These are phyloP conservation scores for Phytophthora uliginosa DNA, from an alignment of 352 stramenopile genomes.

Conservation along the genomic window DNA sequence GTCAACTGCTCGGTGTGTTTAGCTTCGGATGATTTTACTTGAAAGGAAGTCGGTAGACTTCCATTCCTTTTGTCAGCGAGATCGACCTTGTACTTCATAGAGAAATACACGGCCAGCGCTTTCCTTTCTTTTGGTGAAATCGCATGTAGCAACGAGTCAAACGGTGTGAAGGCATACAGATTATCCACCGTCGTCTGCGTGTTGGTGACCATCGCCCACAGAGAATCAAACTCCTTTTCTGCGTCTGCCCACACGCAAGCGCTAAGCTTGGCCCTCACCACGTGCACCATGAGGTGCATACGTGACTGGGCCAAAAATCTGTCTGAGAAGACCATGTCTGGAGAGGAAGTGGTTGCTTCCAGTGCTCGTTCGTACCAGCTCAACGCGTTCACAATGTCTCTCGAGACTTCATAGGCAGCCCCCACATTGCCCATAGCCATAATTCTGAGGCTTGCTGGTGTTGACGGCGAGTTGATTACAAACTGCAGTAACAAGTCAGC, in stretches of 20 bases:
- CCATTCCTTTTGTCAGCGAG: slow-evolving; percentile 1
- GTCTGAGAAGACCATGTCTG: slow-evolving; percentile 19
- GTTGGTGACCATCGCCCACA: slow-evolving; percentile 44
- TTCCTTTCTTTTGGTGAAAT: slow-evolving; percentile 47
- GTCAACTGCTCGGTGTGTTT: slow-evolving; percentile 1
- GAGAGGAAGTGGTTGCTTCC: slow-evolving; percentile 9
- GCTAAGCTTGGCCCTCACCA: slow-evolving; percentile 53
- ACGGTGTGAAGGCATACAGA: slow-evolving; percentile 59
- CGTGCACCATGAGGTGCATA: slow-evolving; percentile 40
- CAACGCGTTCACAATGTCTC: slow-evolving; percentile 47
- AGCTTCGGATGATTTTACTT: neutral
- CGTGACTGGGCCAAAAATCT: slow-evolving; percentile 14
- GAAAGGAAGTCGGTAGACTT: neutral
- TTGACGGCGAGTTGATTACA: slow-evolving; percentile 38
- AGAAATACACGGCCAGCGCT: slow-evolving; percentile 47
- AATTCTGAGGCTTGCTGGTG: slow-evolving; percentile 19
- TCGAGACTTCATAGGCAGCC: slow-evolving; percentile 49
- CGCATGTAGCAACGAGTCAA: slow-evolving; percentile 74
- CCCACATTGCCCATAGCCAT: slow-evolving; percentile 64
- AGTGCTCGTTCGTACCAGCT: slow-evolving; percentile 39
- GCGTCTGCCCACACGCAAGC: slow-evolving; percentile 61
- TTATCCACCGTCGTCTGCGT: slow-evolving; percentile 33
- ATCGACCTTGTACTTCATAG: slow-evolving; percentile 24
- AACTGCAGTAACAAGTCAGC: slow-evolving; percentile 26
- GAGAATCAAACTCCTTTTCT: slow-evolving; percentile 39